Evolutionary conservation across 2,329 filamentous ascomycete genomes (phyloP), one percentile per base, ranked within the genome.

Genomic region (Aspergillus bombycis): DNA sequence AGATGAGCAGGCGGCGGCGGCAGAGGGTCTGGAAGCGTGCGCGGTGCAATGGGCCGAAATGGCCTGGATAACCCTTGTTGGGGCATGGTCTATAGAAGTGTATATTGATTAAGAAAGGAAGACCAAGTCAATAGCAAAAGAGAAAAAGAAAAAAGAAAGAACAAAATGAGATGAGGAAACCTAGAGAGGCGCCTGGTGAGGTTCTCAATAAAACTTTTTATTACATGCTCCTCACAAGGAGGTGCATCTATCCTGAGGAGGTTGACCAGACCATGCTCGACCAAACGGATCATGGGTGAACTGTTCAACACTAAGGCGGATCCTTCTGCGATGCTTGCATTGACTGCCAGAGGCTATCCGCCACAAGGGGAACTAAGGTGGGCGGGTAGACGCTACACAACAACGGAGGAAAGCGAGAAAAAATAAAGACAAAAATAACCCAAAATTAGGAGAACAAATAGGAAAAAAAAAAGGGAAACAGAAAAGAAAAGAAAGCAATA

Each of bases 31-130:
- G 66, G 59, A 41, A 63, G 54, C 36, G 67, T 70, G 32, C 74
- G 70, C 55, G 75, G 75, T 23, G 75, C 75, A 67, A 78, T 71
- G 55, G 73, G 68, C 62, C 75, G 72, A 61, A 72, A 71, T 30
- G 70, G 62, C 59, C 71, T 71, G 32, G 59, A 34, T 32, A 64
- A 53, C 32, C 68, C 67, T 68, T 70, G 67, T 38, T 75, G 70
- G 61, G 70, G 67, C 75, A 77, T 77, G 53, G 55, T 66, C 62
- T 57, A 62, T 28, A 21, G 54, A 30, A 43, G 57, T 21, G 54
- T 63, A 38, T 63, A 50, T 55, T 12, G 36, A 26, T 26, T 38
- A 19, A 48, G 30, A 28, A 45, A 57, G 19, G 45, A 14, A 41
- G 50, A 34, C 10, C 30, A 28, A 58, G 38, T 41, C 16, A 41